Percentiles rank a stretch among this genome's conserved stretches.
Conservation (phyloP, 805 yeast genomes). For the Candida glaebosa region DNA sequence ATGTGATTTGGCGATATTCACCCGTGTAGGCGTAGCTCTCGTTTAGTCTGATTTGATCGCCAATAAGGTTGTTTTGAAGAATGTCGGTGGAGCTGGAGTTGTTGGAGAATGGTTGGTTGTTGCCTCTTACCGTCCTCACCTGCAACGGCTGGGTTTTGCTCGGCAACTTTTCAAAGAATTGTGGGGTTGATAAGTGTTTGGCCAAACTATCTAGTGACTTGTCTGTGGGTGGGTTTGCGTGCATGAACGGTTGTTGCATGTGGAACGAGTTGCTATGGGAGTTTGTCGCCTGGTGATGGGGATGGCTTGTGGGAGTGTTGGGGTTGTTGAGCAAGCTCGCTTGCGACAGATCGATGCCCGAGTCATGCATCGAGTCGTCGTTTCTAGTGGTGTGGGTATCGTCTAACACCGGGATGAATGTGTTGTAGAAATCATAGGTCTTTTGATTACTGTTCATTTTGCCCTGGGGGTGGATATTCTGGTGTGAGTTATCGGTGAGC, state of each 20-base stretch:
- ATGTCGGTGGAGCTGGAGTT: slow-evolving; percentile 28
- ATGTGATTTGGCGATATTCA: slow-evolving; percentile 1
- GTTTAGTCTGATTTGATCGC: slow-evolving; percentile 24
- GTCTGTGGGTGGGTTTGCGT: slow-evolving; percentile 5
- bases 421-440: slow-evolving; percentile 39
- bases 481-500: slow-evolving; percentile 1
- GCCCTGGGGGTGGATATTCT: slow-evolving; percentile 2
- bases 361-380: slow-evolving; percentile 1
- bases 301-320: slow-evolving; percentile 1
- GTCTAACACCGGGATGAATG: slow-evolving; percentile 35
- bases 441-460: slow-evolving; percentile 11
- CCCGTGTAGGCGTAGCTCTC: slow-evolving; percentile 29
- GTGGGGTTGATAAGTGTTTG: slow-evolving; percentile 33
- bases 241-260: slow-evolving; percentile 2
- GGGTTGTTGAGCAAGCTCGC: background rate
- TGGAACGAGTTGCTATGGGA: background rate
- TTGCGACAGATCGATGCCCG: slow-evolving; percentile 3
- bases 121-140: slow-evolving; percentile 9
- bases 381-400: background rate
- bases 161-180: slow-evolving; percentile 37
- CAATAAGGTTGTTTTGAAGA: slow-evolving; percentile 11
- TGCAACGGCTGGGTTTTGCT: slow-evolving; percentile 26
- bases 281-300: background rate
- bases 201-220: slow-evolving; percentile 32
- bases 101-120: background rate